Percentiles rank a stretch among this genome's conserved stretches.
These are phyloP conservation scores for Claviceps africana DNA, from an alignment of 2,329 filamentous ascomycete genomes.

Conservation along the genomic window DNA sequence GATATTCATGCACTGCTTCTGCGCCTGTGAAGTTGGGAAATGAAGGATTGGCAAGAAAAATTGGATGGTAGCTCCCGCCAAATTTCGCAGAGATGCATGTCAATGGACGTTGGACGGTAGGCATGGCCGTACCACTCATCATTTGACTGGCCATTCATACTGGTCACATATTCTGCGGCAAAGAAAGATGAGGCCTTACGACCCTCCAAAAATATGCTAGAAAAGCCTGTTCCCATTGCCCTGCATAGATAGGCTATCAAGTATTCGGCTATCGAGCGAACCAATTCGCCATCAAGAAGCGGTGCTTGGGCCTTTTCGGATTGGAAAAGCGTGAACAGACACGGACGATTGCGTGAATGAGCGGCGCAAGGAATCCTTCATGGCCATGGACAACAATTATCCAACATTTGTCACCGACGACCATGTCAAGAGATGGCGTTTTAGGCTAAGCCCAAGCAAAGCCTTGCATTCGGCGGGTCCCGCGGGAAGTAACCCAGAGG, in stretches of 20 bases:
- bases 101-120: too few species aligned
- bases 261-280: not conserved
- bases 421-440: not conserved
- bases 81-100: too few species aligned
- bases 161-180: too few species aligned
- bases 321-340: not conserved
- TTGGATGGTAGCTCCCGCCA: too few species aligned
- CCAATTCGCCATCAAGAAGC: not conserved
- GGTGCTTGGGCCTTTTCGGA: not conserved
- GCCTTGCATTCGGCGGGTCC: conserved; percentile 7
- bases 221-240: not conserved
- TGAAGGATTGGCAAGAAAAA: too few species aligned
- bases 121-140: too few species aligned
- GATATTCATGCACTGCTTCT: not conserved
- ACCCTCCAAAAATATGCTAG: not conserved
- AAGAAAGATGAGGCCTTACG: too few species aligned
- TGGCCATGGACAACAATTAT: not conserved
- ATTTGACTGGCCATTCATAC: not conserved
- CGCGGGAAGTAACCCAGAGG: conserved; percentile 13
- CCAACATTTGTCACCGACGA: not conserved
- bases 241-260: not conserved
- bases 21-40: not conserved
- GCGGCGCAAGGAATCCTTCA: not conserved
- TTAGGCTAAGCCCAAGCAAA: not conserved
- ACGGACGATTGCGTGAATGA: not conserved